Percentiles rank a stretch among this genome's conserved stretches.
Conservation (phyloP, 1,139 yeast species). For the Lodderomyces beijingensis region DNA sequence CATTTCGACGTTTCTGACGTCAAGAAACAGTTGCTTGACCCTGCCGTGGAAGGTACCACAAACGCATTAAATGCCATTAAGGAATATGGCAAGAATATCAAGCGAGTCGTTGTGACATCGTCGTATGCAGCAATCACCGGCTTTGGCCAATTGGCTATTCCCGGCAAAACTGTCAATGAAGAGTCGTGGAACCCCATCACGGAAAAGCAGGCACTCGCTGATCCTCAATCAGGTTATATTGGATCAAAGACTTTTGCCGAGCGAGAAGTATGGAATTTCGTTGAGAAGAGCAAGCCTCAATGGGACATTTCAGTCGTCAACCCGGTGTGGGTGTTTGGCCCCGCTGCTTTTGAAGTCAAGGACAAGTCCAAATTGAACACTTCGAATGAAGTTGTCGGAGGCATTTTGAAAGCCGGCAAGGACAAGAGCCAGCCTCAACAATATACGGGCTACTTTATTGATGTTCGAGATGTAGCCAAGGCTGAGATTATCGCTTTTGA, state of each 20-base stretch:
- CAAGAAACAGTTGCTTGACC: slow-evolving; percentile 25
- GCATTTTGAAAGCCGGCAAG: slow-evolving; percentile 14
- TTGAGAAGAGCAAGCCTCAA: slow-evolving; percentile 23
- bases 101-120: slow-evolving; percentile 25
- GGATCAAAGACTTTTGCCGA: slow-evolving; percentile 32
- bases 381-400: slow-evolving; percentile 34
- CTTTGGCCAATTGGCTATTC: slow-evolving; percentile 9
- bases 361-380: slow-evolving; percentile 30
- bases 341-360: slow-evolving; percentile 30
- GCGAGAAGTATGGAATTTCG: slow-evolving; percentile 50
- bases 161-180: slow-evolving; percentile 20
- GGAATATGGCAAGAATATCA: slow-evolving; percentile 20
- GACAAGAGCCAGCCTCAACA: slow-evolving; percentile 15
- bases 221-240: slow-evolving; percentile 20
- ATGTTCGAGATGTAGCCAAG: slow-evolving; percentile 50
- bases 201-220: slow-evolving; percentile 24
- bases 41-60: slow-evolving; percentile 31
- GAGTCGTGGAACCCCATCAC: slow-evolving; percentile 35
- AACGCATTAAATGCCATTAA: slow-evolving; percentile 23
- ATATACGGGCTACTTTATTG: slow-evolving; percentile 28
- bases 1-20: slow-evolving; percentile 19
- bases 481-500: slow-evolving; percentile 42
- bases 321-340: slow-evolving; percentile 39
- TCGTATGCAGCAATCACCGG: slow-evolving; percentile 22
- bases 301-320: slow-evolving; percentile 24